Evolutionary conservation across 345 rosid species (phyloP).

Genomic region (Hibiscus syriacus): DNA sequence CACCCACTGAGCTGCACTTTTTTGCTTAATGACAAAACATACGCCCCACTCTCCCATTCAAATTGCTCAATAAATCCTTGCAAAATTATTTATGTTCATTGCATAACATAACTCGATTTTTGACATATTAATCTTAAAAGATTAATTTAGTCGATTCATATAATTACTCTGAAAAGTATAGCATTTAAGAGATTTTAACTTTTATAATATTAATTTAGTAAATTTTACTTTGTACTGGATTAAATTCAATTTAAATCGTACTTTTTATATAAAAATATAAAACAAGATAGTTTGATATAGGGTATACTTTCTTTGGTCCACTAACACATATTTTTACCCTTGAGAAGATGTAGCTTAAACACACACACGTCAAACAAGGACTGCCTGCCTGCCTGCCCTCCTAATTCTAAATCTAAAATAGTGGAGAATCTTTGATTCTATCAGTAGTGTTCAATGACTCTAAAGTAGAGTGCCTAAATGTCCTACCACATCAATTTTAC

Average conservation of each 20-base stretch:
- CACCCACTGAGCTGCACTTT: not conserved
- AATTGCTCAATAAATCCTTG: no score
- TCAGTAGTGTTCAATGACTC: slow-evolving; percentile 22
- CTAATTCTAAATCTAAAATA: slow-evolving; percentile 3
- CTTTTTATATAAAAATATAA: no score
- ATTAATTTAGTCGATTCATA: not conserved
- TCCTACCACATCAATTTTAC: slow-evolving; percentile 15
- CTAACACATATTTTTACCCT: not conserved
- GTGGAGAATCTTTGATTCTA: slow-evolving; percentile 32
- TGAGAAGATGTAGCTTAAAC: not conserved
- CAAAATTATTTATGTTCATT: no score
- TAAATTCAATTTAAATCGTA: no score
- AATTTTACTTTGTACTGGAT: no score
- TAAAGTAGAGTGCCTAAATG: slow-evolving; percentile 16
- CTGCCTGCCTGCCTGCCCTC: not conserved
- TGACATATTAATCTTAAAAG: not conserved
- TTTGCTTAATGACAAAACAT: not conserved
- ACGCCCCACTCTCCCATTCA: no score
- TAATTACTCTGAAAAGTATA: not conserved
- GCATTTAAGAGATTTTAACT: no score
- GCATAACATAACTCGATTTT: not conserved
- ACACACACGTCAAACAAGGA: not conserved
- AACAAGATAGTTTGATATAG: not conserved
- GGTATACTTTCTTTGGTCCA: not conserved
- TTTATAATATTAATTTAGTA: no score